Evolutionary conservation across 1,284 basidiomycete genomes (phyloP).

Genomic region (Xerocomus nothofagi): DNA sequence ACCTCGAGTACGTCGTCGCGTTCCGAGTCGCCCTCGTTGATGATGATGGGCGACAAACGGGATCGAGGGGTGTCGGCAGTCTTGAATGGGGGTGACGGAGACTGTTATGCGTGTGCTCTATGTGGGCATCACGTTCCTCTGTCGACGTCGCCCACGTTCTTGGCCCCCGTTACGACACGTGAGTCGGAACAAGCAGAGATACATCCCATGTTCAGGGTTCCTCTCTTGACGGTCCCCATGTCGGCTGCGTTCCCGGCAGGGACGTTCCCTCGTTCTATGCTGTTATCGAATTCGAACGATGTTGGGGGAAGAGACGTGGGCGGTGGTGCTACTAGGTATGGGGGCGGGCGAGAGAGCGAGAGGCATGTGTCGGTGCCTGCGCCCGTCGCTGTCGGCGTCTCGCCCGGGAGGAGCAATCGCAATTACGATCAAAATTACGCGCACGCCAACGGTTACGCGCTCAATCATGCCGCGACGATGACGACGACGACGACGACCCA

Average conservation of each 20-base stretch:
- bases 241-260: background rate
- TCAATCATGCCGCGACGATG: background rate
- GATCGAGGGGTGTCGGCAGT: background rate
- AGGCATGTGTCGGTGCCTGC: background rate
- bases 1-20: slow-evolving; percentile 19
- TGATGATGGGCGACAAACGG: slow-evolving; percentile 2
- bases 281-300: background rate
- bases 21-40: slow-evolving; percentile 14
- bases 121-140: slow-evolving; percentile 21
- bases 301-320: background rate
- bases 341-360: background rate
- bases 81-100: background rate
- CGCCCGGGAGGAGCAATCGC: background rate
- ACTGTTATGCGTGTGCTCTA: slow-evolving; percentile 8
- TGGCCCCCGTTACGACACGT: background rate
- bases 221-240: slow-evolving; percentile 27
- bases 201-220: slow-evolving; percentile 35
- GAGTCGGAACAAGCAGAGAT: slow-evolving; percentile 3
- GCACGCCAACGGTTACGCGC: background rate
- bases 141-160: background rate
- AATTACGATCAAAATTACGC: background rate
- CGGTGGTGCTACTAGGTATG: background rate
- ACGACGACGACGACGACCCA: background rate
- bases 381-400: background rate
- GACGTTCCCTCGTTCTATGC: background rate